These are phyloP conservation scores for Populus deltoides DNA, from an alignment of 345 rosid species.

Conservation along the genomic window DNA sequence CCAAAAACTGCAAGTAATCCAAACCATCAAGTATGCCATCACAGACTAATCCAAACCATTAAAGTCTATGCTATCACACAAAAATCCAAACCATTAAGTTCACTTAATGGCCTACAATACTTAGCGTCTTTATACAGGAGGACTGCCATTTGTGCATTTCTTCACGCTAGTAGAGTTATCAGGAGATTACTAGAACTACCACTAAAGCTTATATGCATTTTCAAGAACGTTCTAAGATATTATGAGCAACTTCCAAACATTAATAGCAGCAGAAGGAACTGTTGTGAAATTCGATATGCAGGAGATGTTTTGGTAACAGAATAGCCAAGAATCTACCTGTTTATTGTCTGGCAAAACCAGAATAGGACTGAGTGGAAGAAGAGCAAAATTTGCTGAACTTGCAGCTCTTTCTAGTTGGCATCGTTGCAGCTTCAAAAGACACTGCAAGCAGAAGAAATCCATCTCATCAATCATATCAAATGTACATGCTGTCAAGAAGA, in stretches of 20 bases:
- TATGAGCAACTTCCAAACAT: not conserved
- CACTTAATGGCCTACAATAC: not conserved
- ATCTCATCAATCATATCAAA: not conserved
- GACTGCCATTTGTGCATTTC: not conserved
- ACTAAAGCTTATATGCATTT: not conserved
- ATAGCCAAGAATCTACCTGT: not conserved
- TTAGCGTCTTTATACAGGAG: not conserved
- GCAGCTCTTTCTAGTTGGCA: not conserved
- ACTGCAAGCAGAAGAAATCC: not conserved
- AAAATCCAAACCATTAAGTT: too few relatives aligned
- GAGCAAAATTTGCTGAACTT: not conserved
- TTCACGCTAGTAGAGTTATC: not conserved
- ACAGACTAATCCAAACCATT: too few relatives aligned
- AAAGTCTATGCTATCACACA: too few relatives aligned
- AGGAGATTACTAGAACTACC: not conserved
- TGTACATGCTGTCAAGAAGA: not conserved
- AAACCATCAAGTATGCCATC: not conserved
- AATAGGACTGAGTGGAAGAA: not conserved
- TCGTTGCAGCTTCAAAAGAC: not conserved
- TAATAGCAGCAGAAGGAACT: not conserved
- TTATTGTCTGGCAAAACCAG: constrained; percentile 3
- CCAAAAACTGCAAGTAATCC: not conserved
- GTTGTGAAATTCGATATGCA: not conserved
- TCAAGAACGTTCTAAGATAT: not conserved
- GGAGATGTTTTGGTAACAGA: not conserved